Conservation (phyloP, 2,329 filamentous ascomycete species). For the Fusarium sarcochroum region DNA sequence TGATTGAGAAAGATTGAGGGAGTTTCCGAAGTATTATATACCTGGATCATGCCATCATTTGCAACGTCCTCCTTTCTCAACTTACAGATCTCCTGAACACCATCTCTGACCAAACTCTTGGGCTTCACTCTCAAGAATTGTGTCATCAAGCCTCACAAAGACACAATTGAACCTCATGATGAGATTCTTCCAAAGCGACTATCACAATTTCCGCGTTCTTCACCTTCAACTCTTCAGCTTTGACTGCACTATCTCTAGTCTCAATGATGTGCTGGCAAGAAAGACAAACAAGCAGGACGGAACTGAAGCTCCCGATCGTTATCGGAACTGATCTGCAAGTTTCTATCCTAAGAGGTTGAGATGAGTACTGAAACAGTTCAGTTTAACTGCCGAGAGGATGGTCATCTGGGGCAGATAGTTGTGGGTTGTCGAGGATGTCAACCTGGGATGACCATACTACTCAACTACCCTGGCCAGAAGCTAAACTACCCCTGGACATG, state of each 20-base stretch:
- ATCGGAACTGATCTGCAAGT: conserved; percentile 25
- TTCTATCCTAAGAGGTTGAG: background rate
- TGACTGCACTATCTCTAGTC: conserved; percentile 23
- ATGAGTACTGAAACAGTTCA: no score
- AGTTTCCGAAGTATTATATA: conserved; percentile 42
- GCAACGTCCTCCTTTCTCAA: background rate
- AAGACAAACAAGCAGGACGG: background rate
- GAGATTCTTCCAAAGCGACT: background rate
- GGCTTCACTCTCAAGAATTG: conserved; percentile 14
- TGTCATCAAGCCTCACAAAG: conserved; percentile 44
- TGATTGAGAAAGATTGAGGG: conserved; percentile 42
- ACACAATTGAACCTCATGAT: conserved; percentile 29
- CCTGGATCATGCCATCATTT: background rate
- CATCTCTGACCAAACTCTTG: background rate
- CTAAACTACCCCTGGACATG: background rate
- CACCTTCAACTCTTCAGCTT: background rate
- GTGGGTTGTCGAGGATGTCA: conserved; percentile 2
- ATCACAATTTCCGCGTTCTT: conserved; percentile 38
- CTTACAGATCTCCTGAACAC: background rate
- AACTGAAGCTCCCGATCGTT: conserved; percentile 3
- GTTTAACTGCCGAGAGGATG: background rate
- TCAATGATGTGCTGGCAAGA: conserved; percentile 33
- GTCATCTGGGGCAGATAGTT: background rate
- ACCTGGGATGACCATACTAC: background rate
- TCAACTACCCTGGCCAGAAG: conserved; percentile 13